Evolutionary conservation across 2,329 filamentous ascomycete genomes (phyloP).

Genomic region (Trichoderma sp.): DNA sequence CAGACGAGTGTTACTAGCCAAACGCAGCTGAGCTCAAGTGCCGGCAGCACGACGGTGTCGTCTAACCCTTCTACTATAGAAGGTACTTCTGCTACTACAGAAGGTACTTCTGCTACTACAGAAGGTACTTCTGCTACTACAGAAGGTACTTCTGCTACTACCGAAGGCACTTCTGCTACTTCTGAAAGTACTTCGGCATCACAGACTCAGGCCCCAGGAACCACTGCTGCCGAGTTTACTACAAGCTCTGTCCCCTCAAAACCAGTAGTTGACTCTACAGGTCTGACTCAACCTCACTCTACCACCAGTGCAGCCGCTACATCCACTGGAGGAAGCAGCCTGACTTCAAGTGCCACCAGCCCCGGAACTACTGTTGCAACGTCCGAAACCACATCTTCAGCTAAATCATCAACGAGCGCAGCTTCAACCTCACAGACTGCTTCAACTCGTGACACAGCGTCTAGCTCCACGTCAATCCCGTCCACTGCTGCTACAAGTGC

Average conservation of each 20-base stretch:
- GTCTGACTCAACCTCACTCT: not conserved
- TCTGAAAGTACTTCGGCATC: not conserved
- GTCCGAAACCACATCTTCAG: not conserved
- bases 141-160: not conserved
- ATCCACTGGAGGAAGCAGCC: not conserved
- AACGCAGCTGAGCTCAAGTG: not conserved
- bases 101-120: no score
- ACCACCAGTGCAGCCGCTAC: not conserved
- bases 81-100: not conserved
- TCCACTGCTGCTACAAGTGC: not conserved
- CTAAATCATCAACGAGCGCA: not conserved
- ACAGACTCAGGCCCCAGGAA: not conserved
- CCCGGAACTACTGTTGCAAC: not conserved
- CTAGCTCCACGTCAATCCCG: not conserved
- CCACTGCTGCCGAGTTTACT: not conserved
- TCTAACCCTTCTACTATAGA: not conserved
- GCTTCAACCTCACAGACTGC: not conserved
- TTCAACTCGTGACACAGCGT: not conserved
- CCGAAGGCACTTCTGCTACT: not conserved
- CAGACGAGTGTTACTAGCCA: not conserved
- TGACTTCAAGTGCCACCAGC: not conserved
- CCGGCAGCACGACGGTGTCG: not conserved
- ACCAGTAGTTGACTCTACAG: not conserved
- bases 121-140: not conserved
- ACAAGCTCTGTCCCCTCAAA: not conserved